Conservation (phyloP, 2,329 filamentous ascomycete genomes). For the Aspergillus sp. region DNA sequence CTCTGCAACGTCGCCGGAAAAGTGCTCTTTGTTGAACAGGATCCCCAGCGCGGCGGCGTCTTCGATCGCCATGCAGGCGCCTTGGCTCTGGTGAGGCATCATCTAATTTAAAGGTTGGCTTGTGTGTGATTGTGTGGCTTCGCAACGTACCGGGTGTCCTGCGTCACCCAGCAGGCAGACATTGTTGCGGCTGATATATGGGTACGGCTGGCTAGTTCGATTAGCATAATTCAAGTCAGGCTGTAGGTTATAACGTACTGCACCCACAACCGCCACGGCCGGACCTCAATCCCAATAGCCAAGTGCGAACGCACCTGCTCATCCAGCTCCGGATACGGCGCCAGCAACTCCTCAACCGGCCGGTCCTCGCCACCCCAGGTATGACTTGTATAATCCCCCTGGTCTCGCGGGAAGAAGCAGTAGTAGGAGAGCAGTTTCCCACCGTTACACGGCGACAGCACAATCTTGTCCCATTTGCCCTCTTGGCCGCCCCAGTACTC, state of each 20-base stretch:
- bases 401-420: conserved; percentile 64
- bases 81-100: conserved; percentile 70
- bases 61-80: conserved; percentile 68
- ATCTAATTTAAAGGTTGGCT: conserved; percentile 39
- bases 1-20: conserved; percentile 50
- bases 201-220: conserved; percentile 51
- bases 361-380: conserved; percentile 56
- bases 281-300: conserved; percentile 60
- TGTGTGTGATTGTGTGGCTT: no score
- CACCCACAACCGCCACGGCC: conserved; percentile 66
- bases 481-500: conserved; percentile 68
- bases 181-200: conserved; percentile 52
- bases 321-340: conserved; percentile 62
- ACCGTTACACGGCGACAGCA: conserved; percentile 67
- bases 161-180: conserved; percentile 66
- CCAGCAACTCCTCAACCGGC: conserved; percentile 60
- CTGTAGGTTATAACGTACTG: conserved; percentile 38
- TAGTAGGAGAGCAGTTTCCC: conserved; percentile 67
- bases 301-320: conserved; percentile 58
- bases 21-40: conserved; percentile 54
- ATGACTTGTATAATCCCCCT: conserved; percentile 62
- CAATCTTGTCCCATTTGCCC: conserved; percentile 68
- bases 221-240: not conserved
- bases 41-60: conserved; percentile 64
- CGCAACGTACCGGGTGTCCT: conserved; percentile 55